These are phyloP conservation scores for Phytophthora pseudosyringae DNA, from an alignment of 352 stramenopile species.

Conservation along the genomic window DNA sequence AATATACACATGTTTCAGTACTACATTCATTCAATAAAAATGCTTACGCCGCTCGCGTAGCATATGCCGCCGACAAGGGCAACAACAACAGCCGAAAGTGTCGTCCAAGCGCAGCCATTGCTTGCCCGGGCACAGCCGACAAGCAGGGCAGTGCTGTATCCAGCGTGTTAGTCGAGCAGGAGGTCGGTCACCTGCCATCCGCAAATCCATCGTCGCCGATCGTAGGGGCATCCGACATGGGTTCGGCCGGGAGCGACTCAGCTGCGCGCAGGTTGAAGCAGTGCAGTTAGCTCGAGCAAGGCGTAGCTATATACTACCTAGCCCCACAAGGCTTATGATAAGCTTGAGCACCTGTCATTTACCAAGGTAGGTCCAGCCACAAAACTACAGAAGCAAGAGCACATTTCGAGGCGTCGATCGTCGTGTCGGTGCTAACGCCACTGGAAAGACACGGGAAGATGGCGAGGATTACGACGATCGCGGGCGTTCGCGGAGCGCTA, in stretches of 20 bases:
- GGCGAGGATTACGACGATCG: constrained; percentile 23
- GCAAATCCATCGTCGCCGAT: constrained; percentile 32
- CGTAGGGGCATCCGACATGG: constrained; percentile 22
- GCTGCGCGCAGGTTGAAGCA: constrained; percentile 18
- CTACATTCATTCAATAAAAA: constrained; percentile 7
- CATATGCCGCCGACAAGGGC: not conserved
- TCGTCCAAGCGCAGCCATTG: not conserved
- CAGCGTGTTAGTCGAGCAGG: constrained; percentile 9
- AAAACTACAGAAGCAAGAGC: too few relatives aligned
- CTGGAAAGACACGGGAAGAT: constrained; percentile 1
- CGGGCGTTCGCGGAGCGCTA: not conserved
- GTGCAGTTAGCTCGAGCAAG: not conserved
- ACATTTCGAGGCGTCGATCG: not conserved
- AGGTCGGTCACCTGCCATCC: not conserved
- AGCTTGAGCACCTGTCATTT: too few relatives aligned
- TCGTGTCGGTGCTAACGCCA: constrained; percentile 6
- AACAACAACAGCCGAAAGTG: not conserved
- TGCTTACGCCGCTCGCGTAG: constrained; percentile 15
- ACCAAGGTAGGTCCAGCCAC: too few relatives aligned
- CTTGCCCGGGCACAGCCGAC: too few relatives aligned
- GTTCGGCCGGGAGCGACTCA: constrained; percentile 15
- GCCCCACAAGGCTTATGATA: too few relatives aligned
- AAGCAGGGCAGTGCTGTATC: not conserved
- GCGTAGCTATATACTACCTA: too few relatives aligned
- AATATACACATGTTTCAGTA: constrained; percentile 3